Percentiles rank a stretch among this genome's conserved stretches.
Conservation (phyloP, 768 basidiomycete genomes). For the Imleria badia region DNA sequence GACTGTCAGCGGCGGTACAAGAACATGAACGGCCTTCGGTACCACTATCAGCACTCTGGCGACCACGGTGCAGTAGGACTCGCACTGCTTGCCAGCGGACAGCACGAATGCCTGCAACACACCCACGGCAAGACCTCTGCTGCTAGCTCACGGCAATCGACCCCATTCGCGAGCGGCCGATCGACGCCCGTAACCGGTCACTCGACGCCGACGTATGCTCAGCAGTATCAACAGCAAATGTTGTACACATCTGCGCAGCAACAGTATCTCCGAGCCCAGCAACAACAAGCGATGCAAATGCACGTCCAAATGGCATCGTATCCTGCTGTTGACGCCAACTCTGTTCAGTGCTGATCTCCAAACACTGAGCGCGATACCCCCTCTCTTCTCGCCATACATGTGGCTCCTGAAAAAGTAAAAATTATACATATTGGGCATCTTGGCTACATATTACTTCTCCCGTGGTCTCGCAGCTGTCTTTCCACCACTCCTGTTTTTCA, state of each 20-base stretch:
- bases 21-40: constrained; percentile 97
- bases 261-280: constrained; percentile 37
- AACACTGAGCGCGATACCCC: constrained; percentile 19
- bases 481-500: constrained; percentile 12
- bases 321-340: constrained; percentile 7
- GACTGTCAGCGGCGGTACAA: constrained; percentile 89
- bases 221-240: constrained; percentile 39
- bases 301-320: constrained; percentile 29
- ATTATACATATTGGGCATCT: constrained; percentile 36
- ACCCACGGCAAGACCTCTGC: constrained; percentile 31
- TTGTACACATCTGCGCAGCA: constrained; percentile 36
- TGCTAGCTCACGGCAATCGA: constrained; percentile 34
- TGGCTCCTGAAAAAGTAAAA: constrained; percentile 33
- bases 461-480: constrained; percentile 5
- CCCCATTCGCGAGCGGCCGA: constrained; percentile 32
- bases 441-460: constrained; percentile 29
- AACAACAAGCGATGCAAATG: constrained; percentile 33
- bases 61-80: constrained; percentile 92
- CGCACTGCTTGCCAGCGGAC: constrained; percentile 73
- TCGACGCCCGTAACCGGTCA: constrained; percentile 30
- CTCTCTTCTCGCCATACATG: not conserved
- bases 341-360: constrained; percentile 18
- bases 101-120: constrained; percentile 54
- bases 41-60: constrained; percentile 96
- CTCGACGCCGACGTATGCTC: constrained; percentile 32